These are phyloP conservation scores for Raphanus sativus DNA, from an alignment of 345 rosid genomes.

Conservation along the genomic window DNA sequence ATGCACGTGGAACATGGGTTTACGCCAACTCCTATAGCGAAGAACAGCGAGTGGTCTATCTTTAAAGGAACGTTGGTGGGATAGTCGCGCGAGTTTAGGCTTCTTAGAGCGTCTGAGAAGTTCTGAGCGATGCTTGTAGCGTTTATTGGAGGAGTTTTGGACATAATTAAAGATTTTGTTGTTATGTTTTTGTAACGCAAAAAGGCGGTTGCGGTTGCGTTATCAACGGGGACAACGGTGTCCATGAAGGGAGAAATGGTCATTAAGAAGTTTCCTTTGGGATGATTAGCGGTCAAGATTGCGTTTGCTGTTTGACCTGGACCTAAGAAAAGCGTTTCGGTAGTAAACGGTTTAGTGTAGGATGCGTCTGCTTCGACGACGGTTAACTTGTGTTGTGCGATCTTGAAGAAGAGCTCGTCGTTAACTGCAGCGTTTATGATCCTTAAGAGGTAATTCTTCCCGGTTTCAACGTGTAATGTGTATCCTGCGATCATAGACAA, in stretches of 20 bases:
- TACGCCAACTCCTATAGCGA: constrained; percentile 55
- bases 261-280: constrained; percentile 50
- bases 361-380: constrained; percentile 66
- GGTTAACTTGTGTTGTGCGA: constrained; percentile 61
- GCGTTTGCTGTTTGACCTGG: constrained; percentile 85
- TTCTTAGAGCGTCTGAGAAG: constrained; percentile 47
- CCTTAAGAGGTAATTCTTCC: constrained; percentile 62
- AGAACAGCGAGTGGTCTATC: constrained; percentile 56
- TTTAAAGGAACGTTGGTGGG: constrained; percentile 55
- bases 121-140: constrained; percentile 46
- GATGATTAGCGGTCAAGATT: constrained; percentile 49
- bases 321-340: constrained; percentile 56
- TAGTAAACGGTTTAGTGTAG: constrained; percentile 58
- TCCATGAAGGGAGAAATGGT: constrained; percentile 83
- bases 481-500: constrained; percentile 12
- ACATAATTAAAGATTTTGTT: constrained; percentile 42
- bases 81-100: constrained; percentile 58
- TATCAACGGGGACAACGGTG: constrained; percentile 55
- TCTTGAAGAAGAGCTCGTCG: constrained; percentile 76
- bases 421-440: constrained; percentile 70
- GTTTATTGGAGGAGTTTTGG: constrained; percentile 56
- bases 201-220: constrained; percentile 47
- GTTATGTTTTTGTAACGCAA: constrained; percentile 49
- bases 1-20: constrained; percentile 68
- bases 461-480: constrained; percentile 55